Evolutionary conservation across 2,329 filamentous ascomycete species (phyloP).

Genomic region (Pseudocercospora macadamiae): DNA sequence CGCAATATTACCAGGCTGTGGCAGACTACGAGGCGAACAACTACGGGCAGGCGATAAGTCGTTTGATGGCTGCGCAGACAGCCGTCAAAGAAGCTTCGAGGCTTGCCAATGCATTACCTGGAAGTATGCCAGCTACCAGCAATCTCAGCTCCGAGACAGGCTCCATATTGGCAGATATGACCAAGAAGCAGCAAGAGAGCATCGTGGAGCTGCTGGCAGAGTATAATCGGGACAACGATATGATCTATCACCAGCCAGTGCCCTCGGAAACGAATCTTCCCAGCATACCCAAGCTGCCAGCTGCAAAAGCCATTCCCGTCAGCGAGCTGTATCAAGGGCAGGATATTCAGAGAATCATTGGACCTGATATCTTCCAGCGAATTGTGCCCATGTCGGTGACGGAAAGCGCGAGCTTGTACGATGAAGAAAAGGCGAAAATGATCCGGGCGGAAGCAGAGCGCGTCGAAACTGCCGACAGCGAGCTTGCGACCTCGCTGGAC

Average conservation of each 20-base stretch:
- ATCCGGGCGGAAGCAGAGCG: slow-evolving; percentile 91
- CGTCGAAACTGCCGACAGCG: slow-evolving; percentile 88
- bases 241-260: slow-evolving; percentile 93
- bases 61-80: slow-evolving; percentile 78
- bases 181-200: slow-evolving; percentile 77
- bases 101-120: slow-evolving; percentile 77
- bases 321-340: slow-evolving; percentile 96
- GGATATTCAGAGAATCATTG: slow-evolving; percentile 95
- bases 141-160: slow-evolving; percentile 84
- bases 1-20: slow-evolving; percentile 91
- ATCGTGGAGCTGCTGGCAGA: slow-evolving; percentile 80
- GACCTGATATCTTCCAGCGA: slow-evolving; percentile 94
- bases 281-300: slow-evolving; percentile 85
- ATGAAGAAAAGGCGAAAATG: slow-evolving; percentile 97
- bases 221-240: slow-evolving; percentile 90
- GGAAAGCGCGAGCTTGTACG: slow-evolving; percentile 93
- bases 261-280: slow-evolving; percentile 81
- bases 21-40: slow-evolving; percentile 87
- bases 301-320: slow-evolving; percentile 94
- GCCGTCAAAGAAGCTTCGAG: slow-evolving; percentile 78
- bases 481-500: slow-evolving; percentile 93
- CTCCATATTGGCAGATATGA: slow-evolving; percentile 72
- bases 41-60: slow-evolving; percentile 81
- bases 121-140: slow-evolving; percentile 74
- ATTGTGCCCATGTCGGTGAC: slow-evolving; percentile 96